Base-by-base conservation (phyloP, 768 basidiomycete species). In the Boletus rubroflammeus region DNA sequence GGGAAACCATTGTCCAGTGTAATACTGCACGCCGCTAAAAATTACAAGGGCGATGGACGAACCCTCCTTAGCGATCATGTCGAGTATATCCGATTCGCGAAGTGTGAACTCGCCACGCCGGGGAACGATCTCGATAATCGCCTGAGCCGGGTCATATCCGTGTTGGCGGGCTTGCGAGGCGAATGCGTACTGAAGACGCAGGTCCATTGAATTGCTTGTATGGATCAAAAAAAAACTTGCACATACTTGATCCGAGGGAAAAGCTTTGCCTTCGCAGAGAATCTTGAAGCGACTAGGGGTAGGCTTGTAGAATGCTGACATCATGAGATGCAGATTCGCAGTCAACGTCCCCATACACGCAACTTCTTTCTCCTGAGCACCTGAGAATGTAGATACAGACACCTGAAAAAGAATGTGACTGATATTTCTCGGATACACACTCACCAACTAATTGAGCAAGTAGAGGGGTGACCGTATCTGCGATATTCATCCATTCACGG, bases 311-410 rank as follows among this genome's bases (percentile, higher is more conserved):
- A 99, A 98, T 25, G 85, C 84, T 67, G 85, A 81, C 84, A 98
- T 90, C 83, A 97, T 85, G 57, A 95, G 83, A 76, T 99, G 94
- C 54, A 99, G 80, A 76, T 99, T 99, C 62, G 85, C 84, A 43
- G 97, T 99, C 69, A 98, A 74, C 47, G 93, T 93, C 69, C 90
- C 86, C 86, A 98, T 98, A 72, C 92, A 93, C 17, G 90, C 93
- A 45, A 98, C 90, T 80, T 99, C 97, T 57, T 82, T 80, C 73
- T 87, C 85, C 50, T 83, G 81, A 51, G 94, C 93, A 62, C 93
- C 93, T 93, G 62, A 59, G 62, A 56, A 60, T 61, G 70, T 56
- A 58, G 47, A 64, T 48, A 50, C 50, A 48, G 50, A 58, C 51
- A 47, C 57, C 53, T 47, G 51, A 56, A 64, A 44, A 42, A 40